These are phyloP conservation scores for Penicillium lagena DNA, from an alignment of 495 filamentous ascomycete species.

Conservation along the genomic window DNA sequence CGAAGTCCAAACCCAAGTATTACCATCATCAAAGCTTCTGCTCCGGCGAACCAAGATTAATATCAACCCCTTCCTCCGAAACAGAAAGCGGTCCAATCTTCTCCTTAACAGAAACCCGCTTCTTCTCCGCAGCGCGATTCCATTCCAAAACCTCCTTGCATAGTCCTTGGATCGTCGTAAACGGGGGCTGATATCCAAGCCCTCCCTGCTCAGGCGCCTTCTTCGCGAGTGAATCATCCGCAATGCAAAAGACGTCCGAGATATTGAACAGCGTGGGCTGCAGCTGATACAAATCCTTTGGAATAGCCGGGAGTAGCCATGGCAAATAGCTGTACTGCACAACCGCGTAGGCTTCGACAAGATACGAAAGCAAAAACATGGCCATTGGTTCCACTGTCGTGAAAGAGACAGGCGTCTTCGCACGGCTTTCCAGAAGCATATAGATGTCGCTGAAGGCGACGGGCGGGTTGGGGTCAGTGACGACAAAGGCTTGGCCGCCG, in stretches of 20 bases:
- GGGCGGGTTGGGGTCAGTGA: constrained; percentile 33
- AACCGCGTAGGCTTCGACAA: constrained; percentile 43
- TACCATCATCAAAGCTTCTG: constrained; percentile 3
- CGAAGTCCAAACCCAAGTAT: background rate
- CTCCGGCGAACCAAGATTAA: constrained; percentile 15
- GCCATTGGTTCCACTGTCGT: constrained; percentile 16
- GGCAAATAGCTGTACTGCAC: constrained; percentile 34
- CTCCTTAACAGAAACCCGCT: constrained; percentile 6
- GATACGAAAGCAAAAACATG: constrained; percentile 39
- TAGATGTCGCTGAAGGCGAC: constrained; percentile 30
- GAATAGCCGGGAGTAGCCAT: constrained; percentile 34
- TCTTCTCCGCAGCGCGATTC: constrained; percentile 27
- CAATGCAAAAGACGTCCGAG: constrained; percentile 41
- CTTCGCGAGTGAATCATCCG: constrained; percentile 37
- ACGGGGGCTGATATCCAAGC: constrained; percentile 42
- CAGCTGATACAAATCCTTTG: constrained; percentile 39
- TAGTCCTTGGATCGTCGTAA: constrained; percentile 51
- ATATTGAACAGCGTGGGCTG: constrained; percentile 50
- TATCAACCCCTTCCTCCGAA: constrained; percentile 11
- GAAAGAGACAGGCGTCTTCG: constrained; percentile 26
- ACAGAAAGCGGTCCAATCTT: constrained; percentile 6
- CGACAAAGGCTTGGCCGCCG: constrained; percentile 34
- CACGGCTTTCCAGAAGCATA: constrained; percentile 21
- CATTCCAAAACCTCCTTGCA: constrained; percentile 46
- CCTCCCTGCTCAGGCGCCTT: constrained; percentile 39